phyloP scores from a whole-genome alignment of 768 basidiomycete genomes.

The Lenzites betulinus region DNA sequence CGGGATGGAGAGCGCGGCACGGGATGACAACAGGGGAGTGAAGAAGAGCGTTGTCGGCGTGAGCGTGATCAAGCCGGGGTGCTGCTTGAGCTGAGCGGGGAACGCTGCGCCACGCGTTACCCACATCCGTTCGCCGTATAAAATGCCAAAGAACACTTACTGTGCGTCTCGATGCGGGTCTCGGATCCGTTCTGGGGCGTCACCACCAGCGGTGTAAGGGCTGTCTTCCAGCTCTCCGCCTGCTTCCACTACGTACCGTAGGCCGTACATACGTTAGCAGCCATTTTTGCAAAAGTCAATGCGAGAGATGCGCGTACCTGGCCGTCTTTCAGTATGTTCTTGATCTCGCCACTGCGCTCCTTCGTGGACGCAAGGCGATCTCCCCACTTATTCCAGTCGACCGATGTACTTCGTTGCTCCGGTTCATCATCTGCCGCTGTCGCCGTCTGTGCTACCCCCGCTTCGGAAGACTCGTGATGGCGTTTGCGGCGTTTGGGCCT shows the following conservation, averaged over 20 bases:
- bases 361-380: constrained; percentile 49
- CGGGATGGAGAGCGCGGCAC: constrained; percentile 48
- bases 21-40: constrained; percentile 51
- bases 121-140: background rate
- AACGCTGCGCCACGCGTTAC: constrained; percentile 45
- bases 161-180: constrained; percentile 25
- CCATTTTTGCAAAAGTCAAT: too few relatives aligned
- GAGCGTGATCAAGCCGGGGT: constrained; percentile 62
- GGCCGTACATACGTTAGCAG: too few relatives aligned
- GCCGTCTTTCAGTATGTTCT: constrained; percentile 39
- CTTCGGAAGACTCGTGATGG: background rate
- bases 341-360: constrained; percentile 41
- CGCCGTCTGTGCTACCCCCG: background rate
- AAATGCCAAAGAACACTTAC: constrained; percentile 16
- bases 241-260: constrained; percentile 27
- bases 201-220: constrained; percentile 15
- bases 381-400: constrained; percentile 63
- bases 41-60: constrained; percentile 52
- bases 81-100: constrained; percentile 56
- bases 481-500: constrained; percentile 30
- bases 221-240: constrained; percentile 21
- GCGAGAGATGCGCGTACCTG: too few relatives aligned
- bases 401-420: constrained; percentile 17
- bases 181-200: constrained; percentile 9
- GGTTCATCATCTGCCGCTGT: background rate